Evolutionary conservation across 768 basidiomycete genomes (phyloP).

Genomic region (Punctularia strigosozonata): DNA sequence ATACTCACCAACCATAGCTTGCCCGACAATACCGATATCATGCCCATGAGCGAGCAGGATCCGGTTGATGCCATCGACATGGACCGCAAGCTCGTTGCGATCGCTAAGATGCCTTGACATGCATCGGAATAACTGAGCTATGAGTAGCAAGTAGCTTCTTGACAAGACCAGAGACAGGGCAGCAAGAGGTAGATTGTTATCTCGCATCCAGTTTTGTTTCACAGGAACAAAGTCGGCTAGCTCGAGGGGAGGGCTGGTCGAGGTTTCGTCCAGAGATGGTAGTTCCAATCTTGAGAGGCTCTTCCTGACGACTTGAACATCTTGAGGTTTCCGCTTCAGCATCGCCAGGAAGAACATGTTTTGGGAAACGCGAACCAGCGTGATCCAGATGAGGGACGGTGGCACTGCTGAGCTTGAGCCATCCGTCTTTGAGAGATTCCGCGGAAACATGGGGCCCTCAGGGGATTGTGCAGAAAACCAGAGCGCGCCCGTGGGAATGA

Average conservation of each 20-base stretch:
- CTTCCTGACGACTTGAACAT: constrained; percentile 57
- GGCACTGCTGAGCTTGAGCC: constrained; percentile 16
- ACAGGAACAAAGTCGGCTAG: constrained; percentile 36
- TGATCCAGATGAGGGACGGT: constrained; percentile 36
- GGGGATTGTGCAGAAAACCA: constrained; percentile 57
- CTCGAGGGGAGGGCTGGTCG: constrained; percentile 22
- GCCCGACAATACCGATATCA: constrained; percentile 68
- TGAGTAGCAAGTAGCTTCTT: constrained; percentile 55
- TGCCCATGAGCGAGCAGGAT: constrained; percentile 57
- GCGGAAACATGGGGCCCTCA: constrained; percentile 50
- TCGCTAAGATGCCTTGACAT: constrained; percentile 65
- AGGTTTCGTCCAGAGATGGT: constrained; percentile 28
- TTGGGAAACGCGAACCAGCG: constrained; percentile 58
- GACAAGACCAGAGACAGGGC: constrained; percentile 51
- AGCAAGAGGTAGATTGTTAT: constrained; percentile 5
- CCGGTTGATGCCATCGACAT: constrained; percentile 61
- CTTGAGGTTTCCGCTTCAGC: constrained; percentile 55
- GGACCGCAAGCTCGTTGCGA: constrained; percentile 49
- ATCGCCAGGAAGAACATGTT: constrained; percentile 55
- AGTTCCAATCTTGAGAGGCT: constrained; percentile 48
- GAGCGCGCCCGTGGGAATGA: constrained; percentile 58
- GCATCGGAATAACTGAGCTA: constrained; percentile 59
- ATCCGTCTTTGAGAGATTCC: constrained; percentile 28
- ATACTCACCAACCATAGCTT: constrained; percentile 54
- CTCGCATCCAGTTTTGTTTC: constrained; percentile 10